Evolutionary conservation across 2,329 filamentous ascomycete species (phyloP), one percentile per base, ranked within the genome.

Genomic region (Gnomoniopsis sp.): DNA sequence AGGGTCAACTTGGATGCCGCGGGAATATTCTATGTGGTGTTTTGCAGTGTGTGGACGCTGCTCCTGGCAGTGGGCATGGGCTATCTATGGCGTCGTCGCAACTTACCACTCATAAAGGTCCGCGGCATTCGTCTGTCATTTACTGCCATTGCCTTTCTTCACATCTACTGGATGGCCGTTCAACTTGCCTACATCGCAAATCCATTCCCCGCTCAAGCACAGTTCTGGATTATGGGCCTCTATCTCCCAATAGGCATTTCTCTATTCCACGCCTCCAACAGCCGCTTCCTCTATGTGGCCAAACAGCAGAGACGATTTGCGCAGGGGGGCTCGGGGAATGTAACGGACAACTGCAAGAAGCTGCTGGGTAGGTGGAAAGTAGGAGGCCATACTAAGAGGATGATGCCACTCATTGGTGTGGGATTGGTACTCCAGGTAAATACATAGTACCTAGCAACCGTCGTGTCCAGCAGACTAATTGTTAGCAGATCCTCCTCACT

Each of bases 221-320:
- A 87, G 69, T 89, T 79, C 68, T 89, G 85, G 84, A 78, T 87
- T 69, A 89, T 89, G 86, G 80, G 82, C 62, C 75, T 85, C 57
- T 86, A 84, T 68, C 74, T 88, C 3, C 86, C 86, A 12, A 79
- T 85, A 50, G 86, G 86, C 23, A 84, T 89, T 56, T 85, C 84
- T 8, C 72, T 89, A 6, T 88, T 88, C 67, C 85, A 88, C 66
- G 85, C 83, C 22, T 81, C 82, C 60, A 87, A 87, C 67, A 80
- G 76, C 65, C 82, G 83, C 57, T 83, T 88, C 55, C 76, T 86
- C 19, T 74, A 85, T 62, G 75, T 86, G 56, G 83, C 83, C 53
- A 78, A 77, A 62, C 75, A 78, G 26, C 85, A 87, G 68, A 74
- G 72, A 62, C 76, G 58, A 41, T 66, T 66, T 47, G 66, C 62